Base-by-base conservation (phyloP, 2,329 filamentous ascomycete species). In the Colletotrichum sp. region DNA sequence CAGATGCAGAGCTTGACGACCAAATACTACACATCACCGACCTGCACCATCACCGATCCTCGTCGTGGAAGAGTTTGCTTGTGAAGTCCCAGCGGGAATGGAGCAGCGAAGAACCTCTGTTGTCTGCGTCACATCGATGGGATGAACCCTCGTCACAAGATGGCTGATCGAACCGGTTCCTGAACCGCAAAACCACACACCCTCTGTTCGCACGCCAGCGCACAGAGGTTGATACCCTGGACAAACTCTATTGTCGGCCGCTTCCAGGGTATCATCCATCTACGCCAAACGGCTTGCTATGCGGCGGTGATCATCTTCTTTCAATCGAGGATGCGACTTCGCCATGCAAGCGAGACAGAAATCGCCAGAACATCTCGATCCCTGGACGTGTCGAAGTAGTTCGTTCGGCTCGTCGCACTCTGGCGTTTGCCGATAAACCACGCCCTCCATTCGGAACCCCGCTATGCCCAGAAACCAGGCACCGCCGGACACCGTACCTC, bases 51-150 rank as follows among this genome's bases (percentile, higher is more conserved):
- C 25, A 28, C 55, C 25, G 34, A 10, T 28, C 6, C 12, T 61
- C 36, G 30, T 64, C 18, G 2, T 56, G 5, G 15, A 32, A 18
- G 25, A 56, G 8, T 43, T 75, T 48, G 36, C 61, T 62, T 66
- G 61, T 71, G 72, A 75, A 71, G 72, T 28, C 34, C 52, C 55
- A 39, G n/a, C 64, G 28, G 22, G 12, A 61, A 55, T 62, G 72
- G 68, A 71, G 30, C 62, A 32, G 18, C 27, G 25, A 15, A 9
- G 22, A 27, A 22, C 32, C 15, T 62, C 66, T 48, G 32, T 52
- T 25, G 25, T 48, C 62, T 32, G 39, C 22, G 69, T 72, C 27
- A 61, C 56, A 72, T 62, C 34, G 22, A 72, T 67, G 55, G 64
- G 73, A 72, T 39, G 69, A 72, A 75, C 73, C 28, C 30, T 28